Evolutionary conservation across 805 yeast genomes (phyloP), one percentile per base, ranked within the genome.

Genomic region (Ogataea methylovora): DNA sequence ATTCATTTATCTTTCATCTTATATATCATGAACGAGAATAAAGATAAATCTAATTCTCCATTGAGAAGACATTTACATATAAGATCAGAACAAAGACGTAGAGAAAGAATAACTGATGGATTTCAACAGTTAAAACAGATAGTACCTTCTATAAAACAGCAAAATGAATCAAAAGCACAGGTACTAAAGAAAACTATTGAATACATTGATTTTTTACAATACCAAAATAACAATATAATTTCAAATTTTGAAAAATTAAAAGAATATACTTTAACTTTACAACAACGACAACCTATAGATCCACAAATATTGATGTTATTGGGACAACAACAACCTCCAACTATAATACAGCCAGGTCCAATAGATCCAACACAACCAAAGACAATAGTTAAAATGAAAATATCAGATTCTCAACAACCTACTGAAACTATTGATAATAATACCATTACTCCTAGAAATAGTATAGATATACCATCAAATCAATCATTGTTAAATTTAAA

Each of bases 51-150:
- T 16, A 31, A 36, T 15, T 32, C 41, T 18, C 34, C 39, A 11
- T 22, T 48, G 16, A 36, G 54, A 18, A 50, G 49, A 25, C 63
- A 64, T 39, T 56, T 69, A 9, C 71, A 67, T 42, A 66, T 66
- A 30, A 53, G 63, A 27, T 63, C 69, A 4, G 72, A 67, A 39
- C 71, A 67, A 44, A 47, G 72, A 27, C 54, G 72, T 28, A 52
- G 72, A 22, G 70, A 65, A 35, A 58, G 61, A 38, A 67, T 67
- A 33, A 65, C 65, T 25, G 72, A 67, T 32, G 72, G 72, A 13
- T 67, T 67, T 40, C 56, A 61, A 26, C 56, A 54, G 30, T 46
- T 67, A 14, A 58, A 59, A 35, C 45, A 48, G 30, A 43, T 61
- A 1, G 67, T 67, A 8, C 72, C 72, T 4, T 53, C 58, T 13